These are phyloP conservation scores for Corynascus novoguineensis DNA, from an alignment of 495 filamentous ascomycete species.

Conservation along the genomic window DNA sequence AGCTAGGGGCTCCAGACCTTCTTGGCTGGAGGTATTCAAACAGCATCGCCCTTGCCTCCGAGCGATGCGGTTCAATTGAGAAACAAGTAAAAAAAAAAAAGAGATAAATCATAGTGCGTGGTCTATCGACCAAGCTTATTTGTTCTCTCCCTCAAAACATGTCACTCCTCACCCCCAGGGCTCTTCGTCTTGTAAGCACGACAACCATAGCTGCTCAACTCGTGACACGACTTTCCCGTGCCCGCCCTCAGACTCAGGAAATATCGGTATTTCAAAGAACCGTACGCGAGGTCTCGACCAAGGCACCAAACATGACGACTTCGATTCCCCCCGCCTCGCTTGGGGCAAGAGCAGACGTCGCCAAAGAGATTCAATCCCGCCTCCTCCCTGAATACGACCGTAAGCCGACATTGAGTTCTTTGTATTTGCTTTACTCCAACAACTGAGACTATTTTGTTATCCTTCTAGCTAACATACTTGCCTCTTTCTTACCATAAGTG, in stretches of 20 bases:
- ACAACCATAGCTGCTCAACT: too few relatives aligned
- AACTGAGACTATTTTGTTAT: too few relatives aligned
- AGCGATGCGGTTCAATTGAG: too few relatives aligned
- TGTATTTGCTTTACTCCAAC: not conserved
- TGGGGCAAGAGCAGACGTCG: slow-evolving; percentile 25
- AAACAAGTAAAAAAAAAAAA: too few relatives aligned
- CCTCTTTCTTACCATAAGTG: slow-evolving; percentile 11
- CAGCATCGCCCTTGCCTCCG: not conserved
- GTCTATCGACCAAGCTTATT: too few relatives aligned
- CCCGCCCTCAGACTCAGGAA: not conserved
- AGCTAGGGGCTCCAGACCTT: not conserved
- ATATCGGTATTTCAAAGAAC: not conserved
- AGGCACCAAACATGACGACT: slow-evolving; percentile 2
- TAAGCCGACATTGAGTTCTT: slow-evolving; percentile 12
- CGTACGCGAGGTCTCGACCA: not conserved
- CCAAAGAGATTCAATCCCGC: slow-evolving; percentile 13
- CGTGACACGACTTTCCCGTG: too few relatives aligned
- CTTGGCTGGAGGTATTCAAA: not conserved
- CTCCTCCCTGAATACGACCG: slow-evolving; percentile 31
- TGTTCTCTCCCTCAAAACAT: too few relatives aligned
- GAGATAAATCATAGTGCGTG: too few relatives aligned
- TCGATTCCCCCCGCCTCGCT: slow-evolving; percentile 26
- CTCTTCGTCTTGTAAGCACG: too few relatives aligned
- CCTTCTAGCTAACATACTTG: not conserved
- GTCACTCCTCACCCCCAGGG: too few relatives aligned